Base-by-base conservation (phyloP, 352 stramenopile species). In the Globisporangium lucens region DNA sequence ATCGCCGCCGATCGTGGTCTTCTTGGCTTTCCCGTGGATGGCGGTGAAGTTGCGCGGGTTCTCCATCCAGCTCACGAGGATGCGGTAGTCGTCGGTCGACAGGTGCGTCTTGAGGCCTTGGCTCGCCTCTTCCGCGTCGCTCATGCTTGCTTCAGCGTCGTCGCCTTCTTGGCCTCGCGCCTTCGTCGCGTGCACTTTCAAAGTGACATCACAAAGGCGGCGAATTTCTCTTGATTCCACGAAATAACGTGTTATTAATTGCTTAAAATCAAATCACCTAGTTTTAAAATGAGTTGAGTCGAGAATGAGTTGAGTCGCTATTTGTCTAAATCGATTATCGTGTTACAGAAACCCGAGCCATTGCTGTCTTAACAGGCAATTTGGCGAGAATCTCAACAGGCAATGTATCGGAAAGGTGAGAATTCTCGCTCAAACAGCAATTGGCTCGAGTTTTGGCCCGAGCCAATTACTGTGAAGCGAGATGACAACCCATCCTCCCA, bases 41-140 rank as follows among this genome's bases (percentile, higher is more conserved):
- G 57, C 61, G 3, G 52, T 2, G 12, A 70, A 72, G n/a, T 75
- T 72, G 2, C 55, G 22, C 24, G 41, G 33, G 7, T 70, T 55
- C 38, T 75, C 66, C 61, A 75, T 73, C 70, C 66, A 75, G 53
- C 30, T 71, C 6, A 75, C 60, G 10, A 75, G 17, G 55, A 71
- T 24, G 29, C 46, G 58, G 22, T 71, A 69, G 36, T 69, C 56
- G 27, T 68, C 46, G 12, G 22, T 17, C 15, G 51, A 59, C 6
- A 71, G 10, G 35, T 71, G 66, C 5, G 22, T 56, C 33, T 61
- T 66, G 7, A 24, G 17, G 17, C 13, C 20, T n/a, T 55, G 20
- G n/a, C 3, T 29, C n/a, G 47, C 47, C 4, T 55, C 47, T 1
- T 20, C 47, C 9, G 9, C 22, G 47, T 29, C 47, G 47, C 47